These are phyloP conservation scores for Camelina sativa DNA, from an alignment of 345 rosid genomes.

Conservation along the genomic window DNA sequence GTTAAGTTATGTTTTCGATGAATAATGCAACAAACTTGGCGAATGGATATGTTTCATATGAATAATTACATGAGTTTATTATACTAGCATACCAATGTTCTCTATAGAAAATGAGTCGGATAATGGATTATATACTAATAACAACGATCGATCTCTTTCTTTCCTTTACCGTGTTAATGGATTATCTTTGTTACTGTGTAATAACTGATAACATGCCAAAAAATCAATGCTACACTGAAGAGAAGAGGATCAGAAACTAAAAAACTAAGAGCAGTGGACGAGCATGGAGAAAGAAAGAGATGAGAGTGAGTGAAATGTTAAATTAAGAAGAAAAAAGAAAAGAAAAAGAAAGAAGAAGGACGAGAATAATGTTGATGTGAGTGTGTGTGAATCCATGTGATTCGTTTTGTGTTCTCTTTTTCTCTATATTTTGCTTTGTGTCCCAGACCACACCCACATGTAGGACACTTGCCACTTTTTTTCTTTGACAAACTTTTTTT, in stretches of 20 bases:
- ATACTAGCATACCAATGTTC: too few species aligned
- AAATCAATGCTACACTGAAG: not conserved
- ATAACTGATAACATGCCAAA: too few species aligned
- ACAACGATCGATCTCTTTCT: not conserved
- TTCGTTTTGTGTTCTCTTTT: constrained; percentile 31
- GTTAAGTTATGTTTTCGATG: too few species aligned
- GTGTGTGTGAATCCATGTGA: constrained; percentile 35
- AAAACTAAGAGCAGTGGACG: constrained; percentile 12
- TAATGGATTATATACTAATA: not conserved
- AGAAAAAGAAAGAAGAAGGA: not conserved
- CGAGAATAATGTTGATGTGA: constrained; percentile 34
- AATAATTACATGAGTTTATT: not conserved
- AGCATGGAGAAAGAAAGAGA: not conserved
- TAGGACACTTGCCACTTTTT: constrained; percentile 23
- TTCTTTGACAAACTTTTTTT: not conserved
- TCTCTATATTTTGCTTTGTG: constrained; percentile 28
- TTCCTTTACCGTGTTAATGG: not conserved
- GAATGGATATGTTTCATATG: not conserved
- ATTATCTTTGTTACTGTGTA: constrained; percentile 4
- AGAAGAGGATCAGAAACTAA: not conserved
- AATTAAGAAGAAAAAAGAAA: not conserved
- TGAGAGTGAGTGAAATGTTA: too few species aligned
- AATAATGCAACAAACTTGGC: too few species aligned
- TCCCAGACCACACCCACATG: constrained; percentile 32
- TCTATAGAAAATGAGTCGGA: too few species aligned